Evolutionary conservation across 805 yeast genomes (phyloP), one percentile per base, ranked within the genome.

Genomic region (Saturnispora hagleri): DNA sequence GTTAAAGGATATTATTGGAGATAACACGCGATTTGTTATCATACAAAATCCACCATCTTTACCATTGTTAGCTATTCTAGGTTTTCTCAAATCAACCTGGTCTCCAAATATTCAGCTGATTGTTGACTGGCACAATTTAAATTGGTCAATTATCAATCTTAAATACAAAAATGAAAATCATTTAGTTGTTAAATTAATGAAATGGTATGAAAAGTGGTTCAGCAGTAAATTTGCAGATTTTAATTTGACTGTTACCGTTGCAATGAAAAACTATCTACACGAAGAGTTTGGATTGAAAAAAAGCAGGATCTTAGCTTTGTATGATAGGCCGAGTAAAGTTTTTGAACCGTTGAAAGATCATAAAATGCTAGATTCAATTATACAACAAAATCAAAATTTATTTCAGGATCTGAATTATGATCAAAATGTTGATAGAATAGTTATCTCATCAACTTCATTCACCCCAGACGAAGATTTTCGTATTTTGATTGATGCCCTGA

Each of bases 101-200:
- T 63, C 55, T 40, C 68, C 70, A 3, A 74, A 80, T 2, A 73
- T 90, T 4, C 74, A 76, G 60, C 67, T 91, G 24, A 75, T 93
- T 20, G 79, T 93, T 47, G 99, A 93, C 68, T 93, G 99, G 99
- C 99, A 93, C 67, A 93, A 93, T 66, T 73, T 93, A 59, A 96
- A 95, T 41, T 91, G 79, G 66, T 79, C 95, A 1, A 87, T 93
- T 27, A 68, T 93, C 52, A 82, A 84, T 50, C 64, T 91, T 61
- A 81, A 81, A 58, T 79, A 80, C 57, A 62, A 73, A 4, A 74
- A 74, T 51, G 63, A 67, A 47, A 68, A 67, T 34, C 87, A 87
- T 62, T 82, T 84, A 0, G 66, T 86, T 51, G 95, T 89, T 2
- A 65, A 70, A 48, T 31, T 81, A 2, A 75, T 87, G 62, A 77